Percentiles rank a stretch among this genome's conserved stretches.
phyloP scores from a whole-genome alignment of 805 yeast genomes.

The Teunomyces pallodes region DNA sequence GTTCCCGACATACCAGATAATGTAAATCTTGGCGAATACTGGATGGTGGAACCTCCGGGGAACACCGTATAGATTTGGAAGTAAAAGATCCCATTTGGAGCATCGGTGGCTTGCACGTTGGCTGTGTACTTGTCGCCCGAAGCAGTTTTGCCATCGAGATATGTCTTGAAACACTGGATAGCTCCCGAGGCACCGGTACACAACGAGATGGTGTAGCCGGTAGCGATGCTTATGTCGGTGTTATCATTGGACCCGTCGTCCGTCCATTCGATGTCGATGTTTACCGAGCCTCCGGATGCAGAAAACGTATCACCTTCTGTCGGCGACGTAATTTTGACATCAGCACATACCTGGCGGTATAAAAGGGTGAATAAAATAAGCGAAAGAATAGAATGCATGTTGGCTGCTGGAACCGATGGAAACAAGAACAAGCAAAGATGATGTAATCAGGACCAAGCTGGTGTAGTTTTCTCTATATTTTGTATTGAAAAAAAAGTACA shows the following conservation, averaged over 20 bases:
- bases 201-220: conserved; percentile 49
- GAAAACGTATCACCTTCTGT: conserved; percentile 34
- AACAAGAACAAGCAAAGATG: neutral
- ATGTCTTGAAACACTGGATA: conserved; percentile 40
- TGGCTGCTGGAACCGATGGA: neutral
- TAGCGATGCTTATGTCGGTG: conserved; percentile 46
- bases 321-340: conserved; percentile 47
- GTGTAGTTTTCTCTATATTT: neutral
- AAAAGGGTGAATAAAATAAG: conserved; percentile 4
- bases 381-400: conserved; percentile 1
- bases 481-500: too few species aligned
- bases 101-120: conserved; percentile 39
- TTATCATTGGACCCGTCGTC: conserved; percentile 49
- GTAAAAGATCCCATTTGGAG: conserved; percentile 66
- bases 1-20: conserved; percentile 74
- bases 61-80: conserved; percentile 62
- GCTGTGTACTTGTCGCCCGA: conserved; percentile 39
- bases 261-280: conserved; percentile 34
- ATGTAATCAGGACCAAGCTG: neutral
- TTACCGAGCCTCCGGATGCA: conserved; percentile 36
- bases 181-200: conserved; percentile 65
- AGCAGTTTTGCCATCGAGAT: conserved; percentile 17
- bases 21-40: conserved; percentile 65
- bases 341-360: conserved; percentile 35
- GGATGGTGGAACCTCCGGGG: conserved; percentile 45